A percentile compares a stretch with the other conserved stretches of the same genome.
Conservation (phyloP, 2,329 filamentous ascomycete genomes). For the Nannizziopsis arthrosporioides region DNA sequence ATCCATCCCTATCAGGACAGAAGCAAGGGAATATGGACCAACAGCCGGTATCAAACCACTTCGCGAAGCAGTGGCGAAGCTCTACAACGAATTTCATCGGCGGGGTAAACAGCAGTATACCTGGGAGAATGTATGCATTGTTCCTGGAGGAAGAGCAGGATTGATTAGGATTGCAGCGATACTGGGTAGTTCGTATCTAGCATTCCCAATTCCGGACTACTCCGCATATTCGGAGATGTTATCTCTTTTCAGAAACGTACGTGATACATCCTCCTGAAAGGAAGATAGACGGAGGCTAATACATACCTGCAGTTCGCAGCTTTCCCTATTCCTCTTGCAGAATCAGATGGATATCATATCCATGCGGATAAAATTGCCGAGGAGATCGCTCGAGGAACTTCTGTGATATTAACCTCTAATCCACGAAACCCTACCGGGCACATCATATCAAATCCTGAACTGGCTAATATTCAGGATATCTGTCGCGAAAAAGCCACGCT, state of each 20-base stretch:
- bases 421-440: conserved; percentile 88
- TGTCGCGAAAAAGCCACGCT: conserved; percentile 82
- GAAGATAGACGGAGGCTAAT: not conserved
- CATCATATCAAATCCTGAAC: conserved; percentile 71
- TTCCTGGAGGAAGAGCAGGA: conserved; percentile 82
- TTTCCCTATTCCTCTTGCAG: conserved; percentile 71
- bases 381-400: conserved; percentile 74
- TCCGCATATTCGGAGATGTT: conserved; percentile 98
- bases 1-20: conserved; percentile 63
- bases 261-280: conserved; percentile 10
- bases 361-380: conserved; percentile 86
- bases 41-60: conserved; percentile 89
- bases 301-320: conserved; percentile 57
- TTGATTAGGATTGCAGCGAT: conserved; percentile 92
- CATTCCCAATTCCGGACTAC: conserved; percentile 91
- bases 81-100: conserved; percentile 90
- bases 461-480: conserved; percentile 84
- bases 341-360: conserved; percentile 84
- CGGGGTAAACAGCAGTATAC: conserved; percentile 81
- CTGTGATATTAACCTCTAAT: conserved; percentile 88
- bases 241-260: conserved; percentile 72
- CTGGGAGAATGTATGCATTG: conserved; percentile 95
- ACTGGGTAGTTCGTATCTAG: conserved; percentile 79
- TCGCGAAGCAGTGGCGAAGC: conserved; percentile 72
- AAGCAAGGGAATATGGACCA: conserved; percentile 79